Evolutionary conservation across 176 grass and related monocot species (phyloP), one percentile per base, ranked within the genome.

Genomic region (Phragmites australis): DNA sequence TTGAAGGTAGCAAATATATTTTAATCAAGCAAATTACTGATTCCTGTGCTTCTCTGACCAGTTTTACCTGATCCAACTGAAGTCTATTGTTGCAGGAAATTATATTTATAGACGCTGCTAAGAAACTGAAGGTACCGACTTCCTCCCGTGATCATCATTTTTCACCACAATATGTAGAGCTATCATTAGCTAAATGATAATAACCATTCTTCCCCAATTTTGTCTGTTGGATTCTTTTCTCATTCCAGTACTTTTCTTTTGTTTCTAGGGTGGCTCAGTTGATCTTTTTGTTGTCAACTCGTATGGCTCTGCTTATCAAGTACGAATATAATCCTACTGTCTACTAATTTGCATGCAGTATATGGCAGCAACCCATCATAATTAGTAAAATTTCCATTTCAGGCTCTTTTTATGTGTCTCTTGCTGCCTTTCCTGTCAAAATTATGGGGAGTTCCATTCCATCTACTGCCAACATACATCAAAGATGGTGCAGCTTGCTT

Each of bases 201-300:
- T 37, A 42, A 17, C 39, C 6, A 21, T 18, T 47, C 4, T 49
- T 78, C 10, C 37, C 71, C 30, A 63, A 83, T 80, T 46, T 41
- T 44, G 19, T 61, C 23, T 30, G 16, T 12, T 0, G 18, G 26
- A 85, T n/a, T 11, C 39, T 75, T 70, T 77, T 81, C 70, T 85
- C 55, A 85, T 81, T 47, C 19, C 6, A 27, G 16, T 26, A 30
- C 45, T 45, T 13, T 75, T 80, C 1, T 47, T 70, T 63, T 65
- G 9, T 82, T 79, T 82, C 17, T 81, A 98, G 92, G 93, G 93
- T 90, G 93, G 88, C 65, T 91, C 96, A 41, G 88, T 99, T 76
- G 96, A 99, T 80, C 86, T 95, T 85, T 99, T 99, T 80, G 96
- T 99, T 55, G 92, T 99, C 64, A 99, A 99, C 82, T 95, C 96